Evolutionary conservation across 148 eudicot species (phyloP), one percentile per base, ranked within the genome.

Genomic region (Rhododendron henanense): DNA sequence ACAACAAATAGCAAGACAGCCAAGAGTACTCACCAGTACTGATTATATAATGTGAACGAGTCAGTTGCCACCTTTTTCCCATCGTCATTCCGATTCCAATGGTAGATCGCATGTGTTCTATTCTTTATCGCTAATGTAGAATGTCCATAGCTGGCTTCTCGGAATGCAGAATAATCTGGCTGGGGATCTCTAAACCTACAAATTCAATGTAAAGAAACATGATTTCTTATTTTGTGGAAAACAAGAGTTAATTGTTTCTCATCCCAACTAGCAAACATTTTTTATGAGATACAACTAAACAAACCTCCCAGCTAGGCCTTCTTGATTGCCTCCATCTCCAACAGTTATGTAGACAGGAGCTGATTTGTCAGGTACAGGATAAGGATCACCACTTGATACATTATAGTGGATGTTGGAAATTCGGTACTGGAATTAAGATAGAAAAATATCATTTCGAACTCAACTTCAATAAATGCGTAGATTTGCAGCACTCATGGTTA

Each of bases 321-420:
- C 98, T 86, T 92, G 98, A 90, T 97, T 95, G 88, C 99, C 99
- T 44, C 99, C 98, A 91, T 97, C 99, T 65, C 99, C 99, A 76
- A 97, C 93, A 79, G 98, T 97, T 67, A 97, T 89, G 85, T 97
- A 97, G 51, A 97, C 86, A 23, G 99, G 99, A 86, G 99, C 99
- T 47, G 91, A 84, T 87, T 92, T 87, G 86, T 97, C 94, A 7
- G 92, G 90, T 19, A 92, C 89, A 28, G 99, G 98, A 90, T 88
- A 91, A 55, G 89, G 85, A 50, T 83, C 85, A 80, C 96, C 98
- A 45, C 71, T 82, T 71, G 95, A 90, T 78, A 91, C 91, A 83
- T 92, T 90, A 88, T 92, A 93, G 87, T 78, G 91, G 81, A 94
- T 90, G 88, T 94, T 95, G 78, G 99, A 96, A 87, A 96, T 86